Conservation (phyloP, 495 filamentous ascomycete genomes). For the Bombardia bombarda region DNA sequence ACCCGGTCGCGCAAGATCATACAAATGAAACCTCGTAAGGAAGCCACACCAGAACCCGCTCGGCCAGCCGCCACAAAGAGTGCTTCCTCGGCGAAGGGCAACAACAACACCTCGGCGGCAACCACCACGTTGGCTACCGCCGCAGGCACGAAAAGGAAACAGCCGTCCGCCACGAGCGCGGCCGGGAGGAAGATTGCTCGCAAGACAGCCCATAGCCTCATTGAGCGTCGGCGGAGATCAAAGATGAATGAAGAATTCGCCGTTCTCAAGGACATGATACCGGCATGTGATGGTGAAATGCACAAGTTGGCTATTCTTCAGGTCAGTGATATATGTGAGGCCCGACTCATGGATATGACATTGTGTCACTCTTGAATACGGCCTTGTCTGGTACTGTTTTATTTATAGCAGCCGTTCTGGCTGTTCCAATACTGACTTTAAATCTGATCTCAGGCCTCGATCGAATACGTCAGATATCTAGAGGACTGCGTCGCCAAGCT, state of each 20-base stretch:
- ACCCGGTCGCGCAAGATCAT: conserved; percentile 93
- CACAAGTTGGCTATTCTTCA: conserved; percentile 96
- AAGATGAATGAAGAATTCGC: conserved; percentile 99
- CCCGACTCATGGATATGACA: neutral
- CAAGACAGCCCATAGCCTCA: conserved; percentile 93
- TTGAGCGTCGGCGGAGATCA: conserved; percentile 80
- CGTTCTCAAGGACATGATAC: conserved; percentile 90
- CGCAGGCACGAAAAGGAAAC: conserved; percentile 58
- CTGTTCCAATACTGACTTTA: conserved; percentile 2
- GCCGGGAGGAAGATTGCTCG: conserved; percentile 86
- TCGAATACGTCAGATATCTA: conserved; percentile 93
- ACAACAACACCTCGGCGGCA: conserved; percentile 7
- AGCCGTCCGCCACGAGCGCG: conserved; percentile 60
- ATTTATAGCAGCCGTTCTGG: neutral
- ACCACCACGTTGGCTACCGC: conserved; percentile 26
- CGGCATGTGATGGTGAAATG: conserved; percentile 90
- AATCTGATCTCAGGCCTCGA: conserved; percentile 63
- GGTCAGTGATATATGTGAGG: conserved; percentile 40
- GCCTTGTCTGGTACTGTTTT: neutral
- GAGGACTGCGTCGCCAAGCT: conserved; percentile 81
- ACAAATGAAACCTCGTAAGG: conserved; percentile 77
- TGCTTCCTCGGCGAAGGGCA: neutral
- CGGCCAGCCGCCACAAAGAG: conserved; percentile 3
- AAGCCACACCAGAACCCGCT: conserved; percentile 18
- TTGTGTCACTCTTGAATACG: neutral